Conservation (phyloP, 2,329 filamentous ascomycete species). For the Clonostachys byssicola region DNA sequence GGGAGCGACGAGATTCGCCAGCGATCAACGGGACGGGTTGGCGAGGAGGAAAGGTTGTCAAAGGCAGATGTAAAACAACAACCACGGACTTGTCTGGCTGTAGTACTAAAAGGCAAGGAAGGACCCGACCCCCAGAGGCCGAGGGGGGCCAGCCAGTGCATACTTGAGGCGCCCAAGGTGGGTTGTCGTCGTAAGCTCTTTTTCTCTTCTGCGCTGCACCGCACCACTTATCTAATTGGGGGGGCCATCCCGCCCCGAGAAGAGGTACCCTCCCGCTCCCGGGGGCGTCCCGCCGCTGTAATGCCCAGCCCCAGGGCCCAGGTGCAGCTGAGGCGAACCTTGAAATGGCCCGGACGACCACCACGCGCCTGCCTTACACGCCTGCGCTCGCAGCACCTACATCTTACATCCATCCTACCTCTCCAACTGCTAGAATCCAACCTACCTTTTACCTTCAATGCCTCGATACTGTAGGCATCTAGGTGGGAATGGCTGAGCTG, state of each 20-base stretch:
- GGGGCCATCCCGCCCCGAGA: too few relatives aligned
- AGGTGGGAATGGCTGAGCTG: too few relatives aligned
- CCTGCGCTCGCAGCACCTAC: too few relatives aligned
- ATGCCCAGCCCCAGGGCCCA: too few relatives aligned
- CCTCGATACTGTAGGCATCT: too few relatives aligned
- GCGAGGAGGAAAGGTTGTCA: background rate
- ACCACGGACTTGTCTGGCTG: background rate
- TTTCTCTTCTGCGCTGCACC: conserved; percentile 1
- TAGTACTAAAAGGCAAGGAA: conserved; percentile 1
- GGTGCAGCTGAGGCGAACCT: too few relatives aligned
- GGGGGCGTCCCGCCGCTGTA: too few relatives aligned
- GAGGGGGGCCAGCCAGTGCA: conserved; percentile 1
- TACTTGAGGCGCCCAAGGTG: conserved; percentile 1
- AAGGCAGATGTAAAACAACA: background rate
- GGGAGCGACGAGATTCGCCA: background rate
- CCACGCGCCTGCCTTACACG: background rate
- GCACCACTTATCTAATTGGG: background rate
- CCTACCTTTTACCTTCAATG: too few relatives aligned
- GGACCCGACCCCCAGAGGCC: background rate
- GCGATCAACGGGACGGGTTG: background rate
- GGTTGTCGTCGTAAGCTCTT: conserved; percentile 7
- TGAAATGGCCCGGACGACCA: too few relatives aligned
- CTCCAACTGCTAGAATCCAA: too few relatives aligned
- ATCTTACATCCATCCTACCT: too few relatives aligned
- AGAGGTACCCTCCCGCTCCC: too few relatives aligned